Percentiles rank a stretch among this genome's conserved stretches.
These are phyloP conservation scores for Peniophora sp. DNA, from an alignment of 1,284 basidiomycete species.

Conservation along the genomic window DNA sequence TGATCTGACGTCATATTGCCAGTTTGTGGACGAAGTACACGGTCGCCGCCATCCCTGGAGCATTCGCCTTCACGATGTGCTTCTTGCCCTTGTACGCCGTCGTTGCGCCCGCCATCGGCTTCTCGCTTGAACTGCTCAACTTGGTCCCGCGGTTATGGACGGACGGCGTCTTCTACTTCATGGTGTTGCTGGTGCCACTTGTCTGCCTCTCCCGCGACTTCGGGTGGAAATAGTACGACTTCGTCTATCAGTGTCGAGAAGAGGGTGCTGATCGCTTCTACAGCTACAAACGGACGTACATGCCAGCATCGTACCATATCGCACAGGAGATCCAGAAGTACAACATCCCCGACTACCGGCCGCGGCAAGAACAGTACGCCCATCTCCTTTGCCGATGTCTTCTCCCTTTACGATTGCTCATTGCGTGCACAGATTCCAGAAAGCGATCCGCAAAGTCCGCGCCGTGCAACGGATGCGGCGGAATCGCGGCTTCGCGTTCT, in stretches of 20 bases:
- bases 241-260: neutral
- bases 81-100: conserved; percentile 89
- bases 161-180: conserved; percentile 84
- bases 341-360: conserved; percentile 95
- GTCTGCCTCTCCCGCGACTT: conserved; percentile 89
- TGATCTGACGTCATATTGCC: conserved; percentile 5
- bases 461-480: conserved; percentile 92
- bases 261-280: neutral
- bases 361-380: conserved; percentile 90
- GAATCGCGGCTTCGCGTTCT: conserved; percentile 94
- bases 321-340: conserved; percentile 97
- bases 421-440: conserved; percentile 65
- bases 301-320: conserved; percentile 90
- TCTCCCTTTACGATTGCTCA: conserved; percentile 1
- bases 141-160: conserved; percentile 88
- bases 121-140: conserved; percentile 85
- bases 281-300: conserved; percentile 88
- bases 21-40: conserved; percentile 99
- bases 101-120: conserved; percentile 80
- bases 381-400: neutral
- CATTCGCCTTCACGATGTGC: conserved; percentile 90
- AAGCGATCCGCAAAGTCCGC: conserved; percentile 96
- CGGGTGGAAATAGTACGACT: conserved; percentile 87
- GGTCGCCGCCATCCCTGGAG: conserved; percentile 93
- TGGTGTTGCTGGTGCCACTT: conserved; percentile 81